A percentile compares a stretch with the other conserved stretches of the same genome.
Evolutionary conservation across 805 yeast species (phyloP).

Genomic region (Torulaspora quercuum): DNA sequence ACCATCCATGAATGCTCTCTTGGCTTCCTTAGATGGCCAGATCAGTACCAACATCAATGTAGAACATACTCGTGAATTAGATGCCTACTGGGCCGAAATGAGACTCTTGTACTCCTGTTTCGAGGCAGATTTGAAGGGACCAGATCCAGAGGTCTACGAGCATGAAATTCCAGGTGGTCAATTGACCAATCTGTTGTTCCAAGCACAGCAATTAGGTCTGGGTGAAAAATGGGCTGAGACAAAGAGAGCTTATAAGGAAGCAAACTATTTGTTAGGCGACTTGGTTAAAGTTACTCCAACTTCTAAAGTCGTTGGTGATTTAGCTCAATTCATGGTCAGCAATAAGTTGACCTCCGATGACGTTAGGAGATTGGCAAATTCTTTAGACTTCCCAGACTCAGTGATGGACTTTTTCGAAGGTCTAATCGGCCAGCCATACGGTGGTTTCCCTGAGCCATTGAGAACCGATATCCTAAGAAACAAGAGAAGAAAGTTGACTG

Average conservation of each 20-base stretch:
- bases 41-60: conserved; percentile 69
- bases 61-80: conserved; percentile 72
- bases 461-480: conserved; percentile 86
- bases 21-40: conserved; percentile 89
- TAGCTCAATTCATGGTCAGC: conserved; percentile 99
- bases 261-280: conserved; percentile 89
- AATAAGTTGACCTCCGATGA: conserved; percentile 85
- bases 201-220: conserved; percentile 97
- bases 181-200: conserved; percentile 95
- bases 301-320: conserved; percentile 98
- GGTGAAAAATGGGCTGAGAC: conserved; percentile 97
- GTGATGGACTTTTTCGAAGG: conserved; percentile 99
- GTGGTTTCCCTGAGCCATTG: conserved; percentile 99
- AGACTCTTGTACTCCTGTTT: conserved; percentile 93
- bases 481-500: conserved; percentile 84
- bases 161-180: conserved; percentile 99
- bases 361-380: conserved; percentile 79
- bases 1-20: conserved; percentile 89
- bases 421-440: conserved; percentile 98
- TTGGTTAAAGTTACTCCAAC: conserved; percentile 98
- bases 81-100: conserved; percentile 98
- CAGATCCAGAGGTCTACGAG: conserved; percentile 97
- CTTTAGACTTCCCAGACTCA: conserved; percentile 97
- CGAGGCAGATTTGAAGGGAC: conserved; percentile 98
- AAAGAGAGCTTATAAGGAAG: conserved; percentile 87